Conservation (phyloP, 179 eudicot species). For the Drosera spatulata region DNA sequence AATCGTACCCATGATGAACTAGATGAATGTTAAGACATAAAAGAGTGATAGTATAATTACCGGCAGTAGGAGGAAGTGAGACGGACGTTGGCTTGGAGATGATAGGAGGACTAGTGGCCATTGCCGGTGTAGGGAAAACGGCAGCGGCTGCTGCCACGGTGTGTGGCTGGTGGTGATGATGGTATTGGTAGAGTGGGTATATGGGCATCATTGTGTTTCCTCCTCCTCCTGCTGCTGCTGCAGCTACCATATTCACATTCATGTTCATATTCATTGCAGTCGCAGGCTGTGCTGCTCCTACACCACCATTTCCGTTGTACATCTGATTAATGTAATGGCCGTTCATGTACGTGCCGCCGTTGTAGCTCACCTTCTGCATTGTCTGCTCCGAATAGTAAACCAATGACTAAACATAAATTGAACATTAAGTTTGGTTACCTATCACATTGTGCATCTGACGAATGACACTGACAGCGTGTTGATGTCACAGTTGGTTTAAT, state of each 20-base stretch:
- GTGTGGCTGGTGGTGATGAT: conserved; percentile 33
- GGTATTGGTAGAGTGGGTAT: conserved; percentile 21
- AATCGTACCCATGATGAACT: too few species aligned
- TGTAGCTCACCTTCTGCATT: not conserved
- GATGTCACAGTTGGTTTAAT: too few species aligned
- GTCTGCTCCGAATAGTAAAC: too few species aligned
- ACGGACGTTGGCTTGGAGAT: conserved; percentile 38
- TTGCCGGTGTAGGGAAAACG: conserved; percentile 34
- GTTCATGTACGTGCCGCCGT: not conserved
- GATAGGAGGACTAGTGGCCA: conserved; percentile 23
- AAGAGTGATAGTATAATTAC: not conserved
- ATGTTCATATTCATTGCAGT: not conserved
- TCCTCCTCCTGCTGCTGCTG: conserved; percentile 12
- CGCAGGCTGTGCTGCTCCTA: conserved; percentile 10
- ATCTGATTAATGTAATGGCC: conserved; percentile 17
- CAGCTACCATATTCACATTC: not conserved
- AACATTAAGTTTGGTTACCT: too few species aligned
- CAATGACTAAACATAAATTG: too few species aligned
- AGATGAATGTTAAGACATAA: too few species aligned
- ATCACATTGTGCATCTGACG: too few species aligned
- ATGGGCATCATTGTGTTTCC: conserved; percentile 38
- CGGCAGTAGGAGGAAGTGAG: conserved; percentile 25
- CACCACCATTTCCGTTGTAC: conserved; percentile 19
- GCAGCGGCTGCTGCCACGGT: conserved; percentile 58
- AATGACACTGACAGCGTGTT: too few species aligned